phyloP scores from a whole-genome alignment of 768 basidiomycete genomes.

The Leucocoprinus leucothites region DNA sequence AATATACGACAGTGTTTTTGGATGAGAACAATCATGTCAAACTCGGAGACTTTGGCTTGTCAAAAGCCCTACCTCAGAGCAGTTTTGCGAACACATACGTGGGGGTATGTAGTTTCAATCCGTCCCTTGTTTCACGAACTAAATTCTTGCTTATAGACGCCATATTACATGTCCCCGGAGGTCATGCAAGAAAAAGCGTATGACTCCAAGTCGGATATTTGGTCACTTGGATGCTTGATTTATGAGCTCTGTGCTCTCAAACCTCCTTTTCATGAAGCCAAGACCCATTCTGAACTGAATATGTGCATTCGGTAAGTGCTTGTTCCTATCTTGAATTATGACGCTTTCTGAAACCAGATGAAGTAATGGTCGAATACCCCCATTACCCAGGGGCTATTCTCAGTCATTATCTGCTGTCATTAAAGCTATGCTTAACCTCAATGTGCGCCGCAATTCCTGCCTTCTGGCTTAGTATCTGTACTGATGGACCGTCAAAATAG shows the following conservation, averaged over 20 bases:
- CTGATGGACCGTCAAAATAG: constrained; percentile 31
- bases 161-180: constrained; percentile 99
- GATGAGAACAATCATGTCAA: constrained; percentile 85
- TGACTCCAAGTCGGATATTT: constrained; percentile 97
- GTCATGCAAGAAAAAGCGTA: constrained; percentile 97
- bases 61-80: constrained; percentile 85
- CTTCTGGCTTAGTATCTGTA: not conserved
- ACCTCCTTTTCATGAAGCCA: constrained; percentile 91
- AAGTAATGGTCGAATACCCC: constrained; percentile 89
- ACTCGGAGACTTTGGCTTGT: constrained; percentile 95
- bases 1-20: constrained; percentile 68
- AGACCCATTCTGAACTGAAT: constrained; percentile 84
- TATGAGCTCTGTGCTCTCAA: constrained; percentile 94
- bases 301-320: constrained; percentile 67
- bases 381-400: constrained; percentile 81
- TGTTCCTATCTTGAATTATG: not conserved
- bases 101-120: constrained; percentile 57
- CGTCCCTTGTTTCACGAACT: not conserved
- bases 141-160: constrained; percentile 59
- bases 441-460: constrained; percentile 41
- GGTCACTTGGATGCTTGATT: constrained; percentile 96
- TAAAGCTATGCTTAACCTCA: constrained; percentile 83
- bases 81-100: constrained; percentile 96
- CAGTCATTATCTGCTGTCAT: constrained; percentile 69
- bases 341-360: not conserved